Evolutionary conservation across 2,329 filamentous ascomycete genomes (phyloP), one percentile per base, ranked within the genome.

Genomic region (Cladosporium sp.): DNA sequence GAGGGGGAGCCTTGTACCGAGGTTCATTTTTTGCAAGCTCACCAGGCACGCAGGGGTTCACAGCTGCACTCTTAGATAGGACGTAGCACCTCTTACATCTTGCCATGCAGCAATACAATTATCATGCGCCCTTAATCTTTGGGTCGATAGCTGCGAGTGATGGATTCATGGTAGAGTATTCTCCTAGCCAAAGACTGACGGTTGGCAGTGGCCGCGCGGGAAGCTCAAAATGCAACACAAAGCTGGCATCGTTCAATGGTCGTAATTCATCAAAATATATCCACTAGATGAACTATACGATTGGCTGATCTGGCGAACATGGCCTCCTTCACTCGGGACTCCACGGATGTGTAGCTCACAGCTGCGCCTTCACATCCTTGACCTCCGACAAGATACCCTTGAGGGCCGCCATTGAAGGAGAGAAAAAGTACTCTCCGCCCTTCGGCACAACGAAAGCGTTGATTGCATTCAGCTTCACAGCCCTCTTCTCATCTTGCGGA

Each of bases 391-490:
- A 25, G 19, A 54, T 52, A 1, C 50, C 54, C 40, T n/a, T 59
- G 33, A 60, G 29, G 9, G 57, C 56, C 36, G 60, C 47, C 36
- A 75, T 66, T 2, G 69, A 72, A 6, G 72, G 72, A 19, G 69
- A 65, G 56, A 75, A 74, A 62, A 74, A 73, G 49, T 75, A 75
- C 50, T 74, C 72, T 4, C 72, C 72, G 12, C 72, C 72, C 22
- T 59, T 65, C 0, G 68, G 63, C 29, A 71, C 57, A 3, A 74
- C 72, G 67, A 72, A 74, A 45, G 59, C 59, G 39, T 57, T 54
- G 30, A 60, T 52, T 13, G 54, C 57, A 2, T 52, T 53, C 33
- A 63, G 42, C 35, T 51, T 47, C 29, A 60, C 49, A 27, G 55
- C 43, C 15, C 55, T 39, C 30, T 38, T 53, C 12, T 57, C 54